Conservation (phyloP, 2,329 filamentous ascomycete species). For the Epichloe gansuensis region DNA sequence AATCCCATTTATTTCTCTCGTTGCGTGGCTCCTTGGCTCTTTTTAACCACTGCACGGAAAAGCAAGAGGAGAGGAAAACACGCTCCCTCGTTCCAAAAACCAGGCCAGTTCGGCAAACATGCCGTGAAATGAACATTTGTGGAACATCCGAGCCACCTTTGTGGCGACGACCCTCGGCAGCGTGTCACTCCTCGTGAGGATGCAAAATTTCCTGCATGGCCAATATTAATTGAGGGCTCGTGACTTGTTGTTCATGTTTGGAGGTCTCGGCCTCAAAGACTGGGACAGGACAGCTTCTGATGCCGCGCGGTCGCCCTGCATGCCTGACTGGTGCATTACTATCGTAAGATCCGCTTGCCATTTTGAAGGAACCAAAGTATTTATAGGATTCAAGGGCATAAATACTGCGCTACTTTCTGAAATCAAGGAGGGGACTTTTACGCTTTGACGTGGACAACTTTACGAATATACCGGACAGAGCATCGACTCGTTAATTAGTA, state of each 20-base stretch:
- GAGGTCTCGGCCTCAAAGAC: no score
- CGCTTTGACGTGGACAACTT: not conserved
- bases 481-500: not conserved
- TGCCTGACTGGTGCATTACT: no score
- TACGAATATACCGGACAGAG: not conserved
- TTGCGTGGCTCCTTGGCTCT: not conserved
- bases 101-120: no score
- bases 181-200: no score
- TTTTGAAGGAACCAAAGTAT: not conserved
- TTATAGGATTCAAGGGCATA: not conserved
- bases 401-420: not conserved
- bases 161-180: not conserved
- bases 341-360: not conserved
- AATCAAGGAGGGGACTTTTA: not conserved
- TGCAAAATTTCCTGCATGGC: no score
- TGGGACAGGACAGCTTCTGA: no score
- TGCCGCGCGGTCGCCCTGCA: no score
- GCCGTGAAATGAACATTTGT: no score
- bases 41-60: not conserved
- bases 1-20: not conserved
- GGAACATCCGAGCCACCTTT: not conserved
- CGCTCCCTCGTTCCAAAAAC: no score
- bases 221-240: no score
- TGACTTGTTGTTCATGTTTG: no score
- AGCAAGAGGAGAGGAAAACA: no score